A percentile compares a stretch with the other conserved stretches of the same genome.
These are phyloP conservation scores for Candida awuae DNA, from an alignment of 805 yeast species.

Conservation along the genomic window DNA sequence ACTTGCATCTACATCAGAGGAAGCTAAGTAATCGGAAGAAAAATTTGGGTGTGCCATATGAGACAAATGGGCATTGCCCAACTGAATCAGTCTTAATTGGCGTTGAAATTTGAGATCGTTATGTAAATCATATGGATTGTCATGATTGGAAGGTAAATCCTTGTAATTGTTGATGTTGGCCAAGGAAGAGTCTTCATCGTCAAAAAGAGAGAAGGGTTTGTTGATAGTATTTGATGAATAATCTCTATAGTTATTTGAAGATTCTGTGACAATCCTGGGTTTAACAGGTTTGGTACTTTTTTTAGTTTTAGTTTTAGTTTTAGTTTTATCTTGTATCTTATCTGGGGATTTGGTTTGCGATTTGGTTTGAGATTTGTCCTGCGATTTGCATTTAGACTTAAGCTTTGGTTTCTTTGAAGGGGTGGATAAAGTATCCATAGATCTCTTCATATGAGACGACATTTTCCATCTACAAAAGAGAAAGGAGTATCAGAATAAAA, in stretches of 20 bases:
- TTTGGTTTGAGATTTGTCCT: background rate
- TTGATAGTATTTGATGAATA: too few species aligned
- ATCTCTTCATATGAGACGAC: background rate
- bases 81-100: conserved; percentile 4
- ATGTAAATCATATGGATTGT: conserved; percentile 5
- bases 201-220: conserved; percentile 1
- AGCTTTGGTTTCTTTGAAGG: background rate
- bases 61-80: conserved; percentile 5
- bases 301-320: too few species aligned
- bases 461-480: too few species aligned
- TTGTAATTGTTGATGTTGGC: conserved; percentile 5
- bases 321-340: too few species aligned
- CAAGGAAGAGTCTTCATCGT: conserved; percentile 4
- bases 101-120: conserved; percentile 7
- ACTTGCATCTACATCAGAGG: background rate
- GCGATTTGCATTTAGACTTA: too few species aligned
- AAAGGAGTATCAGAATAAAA: too few species aligned
- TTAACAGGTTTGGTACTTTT: too few species aligned
- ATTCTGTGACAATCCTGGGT: too few species aligned
- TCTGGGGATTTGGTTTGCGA: background rate
- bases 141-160: background rate
- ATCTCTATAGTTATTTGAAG: background rate
- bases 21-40: background rate
- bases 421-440: background rate
- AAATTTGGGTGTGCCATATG: conserved; percentile 4